These are phyloP conservation scores for Ogataea minuta DNA, from an alignment of 805 yeast species.

Conservation along the genomic window DNA sequence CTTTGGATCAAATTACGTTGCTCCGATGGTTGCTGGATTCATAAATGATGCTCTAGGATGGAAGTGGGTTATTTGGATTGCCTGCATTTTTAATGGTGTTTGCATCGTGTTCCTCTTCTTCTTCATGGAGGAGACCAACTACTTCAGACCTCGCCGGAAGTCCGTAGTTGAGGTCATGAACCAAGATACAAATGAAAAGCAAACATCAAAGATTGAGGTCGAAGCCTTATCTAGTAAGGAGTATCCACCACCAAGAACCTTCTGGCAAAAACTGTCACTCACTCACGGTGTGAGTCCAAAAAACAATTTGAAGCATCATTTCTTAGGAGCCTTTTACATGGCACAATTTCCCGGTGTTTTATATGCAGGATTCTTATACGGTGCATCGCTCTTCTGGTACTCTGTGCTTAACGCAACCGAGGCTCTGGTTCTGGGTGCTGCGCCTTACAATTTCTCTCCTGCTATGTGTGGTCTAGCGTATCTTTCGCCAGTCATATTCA, in stretches of 20 bases:
- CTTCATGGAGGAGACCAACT: conserved; percentile 56
- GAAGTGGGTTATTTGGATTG: conserved; percentile 51
- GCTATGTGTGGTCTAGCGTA: conserved; percentile 50
- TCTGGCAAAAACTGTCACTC: conserved; percentile 42
- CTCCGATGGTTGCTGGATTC: conserved; percentile 60
- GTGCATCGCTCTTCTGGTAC: conserved; percentile 48
- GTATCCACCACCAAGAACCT: conserved; percentile 36
- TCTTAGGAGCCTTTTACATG: conserved; percentile 41
- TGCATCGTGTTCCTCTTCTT: conserved; percentile 40
- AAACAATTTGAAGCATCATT: conserved; percentile 25
- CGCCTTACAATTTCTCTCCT: conserved; percentile 51
- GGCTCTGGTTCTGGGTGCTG: conserved; percentile 41
- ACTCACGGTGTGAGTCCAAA: conserved; percentile 37
- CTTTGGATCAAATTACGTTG: conserved; percentile 53
- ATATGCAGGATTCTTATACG: conserved; percentile 57
- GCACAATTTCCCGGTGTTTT: conserved; percentile 51
- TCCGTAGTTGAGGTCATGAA: too few species aligned
- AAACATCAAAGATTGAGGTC: conserved; percentile 26
- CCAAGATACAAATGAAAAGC: conserved; percentile 26
- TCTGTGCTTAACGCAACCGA: conserved; percentile 50
- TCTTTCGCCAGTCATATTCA: conserved; percentile 51
- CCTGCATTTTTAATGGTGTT: conserved; percentile 45
- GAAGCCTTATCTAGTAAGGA: conserved; percentile 10
- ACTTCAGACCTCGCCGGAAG: conserved; percentile 29
- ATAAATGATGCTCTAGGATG: conserved; percentile 50